These are phyloP conservation scores for Falciphora oryzae DNA, from an alignment of 2,329 filamentous ascomycete species.

Conservation along the genomic window DNA sequence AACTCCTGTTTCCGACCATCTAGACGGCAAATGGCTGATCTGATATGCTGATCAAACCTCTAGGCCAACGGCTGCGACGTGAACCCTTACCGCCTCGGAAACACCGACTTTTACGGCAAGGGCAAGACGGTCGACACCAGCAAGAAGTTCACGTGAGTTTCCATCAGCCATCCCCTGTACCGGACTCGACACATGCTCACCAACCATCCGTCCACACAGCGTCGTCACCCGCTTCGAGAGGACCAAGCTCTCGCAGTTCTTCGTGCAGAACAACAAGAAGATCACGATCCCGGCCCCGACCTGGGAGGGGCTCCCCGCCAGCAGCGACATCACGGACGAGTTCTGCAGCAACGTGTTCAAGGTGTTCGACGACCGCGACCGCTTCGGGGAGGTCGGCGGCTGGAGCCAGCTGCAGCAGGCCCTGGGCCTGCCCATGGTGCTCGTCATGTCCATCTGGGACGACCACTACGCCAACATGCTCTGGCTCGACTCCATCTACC, in stretches of 20 bases:
- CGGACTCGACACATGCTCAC: not conserved
- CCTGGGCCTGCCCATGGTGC: constrained; percentile 50
- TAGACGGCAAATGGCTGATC: not conserved
- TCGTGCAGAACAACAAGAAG: constrained; percentile 52
- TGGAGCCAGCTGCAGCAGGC: constrained; percentile 46
- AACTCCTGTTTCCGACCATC: not conserved
- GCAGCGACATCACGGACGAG: constrained; percentile 36
- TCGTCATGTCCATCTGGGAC: constrained; percentile 57
- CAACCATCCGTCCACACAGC: not conserved
- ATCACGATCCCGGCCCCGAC: constrained; percentile 41
- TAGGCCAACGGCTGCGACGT: constrained; percentile 56
- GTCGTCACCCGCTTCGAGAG: constrained; percentile 55
- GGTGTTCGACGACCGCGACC: constrained; percentile 44
- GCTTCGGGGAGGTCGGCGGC: constrained; percentile 48
- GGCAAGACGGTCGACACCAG: constrained; percentile 52
- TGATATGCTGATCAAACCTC: not conserved
- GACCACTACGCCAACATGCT: constrained; percentile 48
- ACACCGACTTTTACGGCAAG: constrained; percentile 47
- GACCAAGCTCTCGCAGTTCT: constrained; percentile 42
- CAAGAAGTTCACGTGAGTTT: constrained; percentile 43
- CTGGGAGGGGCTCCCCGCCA: constrained; percentile 23
- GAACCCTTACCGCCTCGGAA: constrained; percentile 59
- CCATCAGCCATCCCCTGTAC: too few relatives aligned
- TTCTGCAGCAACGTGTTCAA: constrained; percentile 51
- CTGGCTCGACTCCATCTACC: constrained; percentile 57